Base-by-base conservation (phyloP, 129 eudicot genomes). In the Oenanthe sinensis region DNA sequence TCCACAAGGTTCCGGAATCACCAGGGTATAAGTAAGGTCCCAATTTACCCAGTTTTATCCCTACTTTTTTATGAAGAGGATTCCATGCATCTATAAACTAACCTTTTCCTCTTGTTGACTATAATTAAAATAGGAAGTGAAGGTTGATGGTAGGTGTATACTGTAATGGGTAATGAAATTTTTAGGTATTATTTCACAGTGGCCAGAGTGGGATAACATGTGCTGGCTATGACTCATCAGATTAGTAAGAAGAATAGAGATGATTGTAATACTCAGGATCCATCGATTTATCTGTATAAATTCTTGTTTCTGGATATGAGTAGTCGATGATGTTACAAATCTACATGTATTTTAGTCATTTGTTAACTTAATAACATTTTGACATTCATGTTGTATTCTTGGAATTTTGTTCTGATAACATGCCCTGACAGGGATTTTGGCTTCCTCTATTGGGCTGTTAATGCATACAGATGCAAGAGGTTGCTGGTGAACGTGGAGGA, bases 371-470 rank as follows among this genome's bases (percentile, higher is more conserved):
- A 16, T 19, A 19, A 16, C 8, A 8, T 9, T 44, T 19, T 67
- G 72, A 5, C 22, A 30, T 67, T 43, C 22, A 13, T 28, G 33
- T 45, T 42, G 43, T 40, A 45, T 42, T 26, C 17, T 33, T n/a
- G n/a, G 10, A 55, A 63, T 45, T 78, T 45, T 80, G 88, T 87
- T 85, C 97, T 95, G 90, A 95, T 91, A 90, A 95, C 96, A 87
- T 88, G 96, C 96, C 97, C 98, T 78, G 90, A 83, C 98, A 95
- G 98, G 98, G 98, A 95, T 89, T 79, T 76, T 95, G 98, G 98
- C 96, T 83, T 86, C 84, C 86, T 81, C 88, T 81, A 74, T 83
- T 75, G 94, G 92, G 89, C 79, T 90, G 79, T 90, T 95, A 87
- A 95, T 86, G 81, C 74, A 81, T 81, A 79, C 98, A 95, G 98